Conservation (phyloP, 176 grass and related monocot genomes). For the Musa schizocarpa region DNA sequence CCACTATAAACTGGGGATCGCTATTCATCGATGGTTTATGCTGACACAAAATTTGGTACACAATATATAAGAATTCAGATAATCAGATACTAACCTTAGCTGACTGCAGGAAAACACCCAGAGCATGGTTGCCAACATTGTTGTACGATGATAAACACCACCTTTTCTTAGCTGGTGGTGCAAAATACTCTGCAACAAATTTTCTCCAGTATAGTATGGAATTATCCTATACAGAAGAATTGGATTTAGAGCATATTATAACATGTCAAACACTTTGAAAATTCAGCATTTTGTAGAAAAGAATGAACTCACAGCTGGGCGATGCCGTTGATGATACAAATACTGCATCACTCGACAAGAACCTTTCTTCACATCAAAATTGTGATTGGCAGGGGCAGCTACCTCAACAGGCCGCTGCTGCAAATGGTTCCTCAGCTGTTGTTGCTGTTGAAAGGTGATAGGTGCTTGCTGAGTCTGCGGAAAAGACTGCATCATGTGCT, state of each 20-base stretch:
- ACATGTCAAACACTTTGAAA: too few relatives aligned
- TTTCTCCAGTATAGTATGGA: slow-evolving; percentile 84
- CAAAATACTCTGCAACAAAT: slow-evolving; percentile 82
- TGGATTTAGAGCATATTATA: too few relatives aligned
- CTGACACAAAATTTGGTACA: background rate
- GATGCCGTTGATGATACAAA: slow-evolving; percentile 80
- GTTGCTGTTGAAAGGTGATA: slow-evolving; percentile 40
- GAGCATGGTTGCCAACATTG: slow-evolving; percentile 53
- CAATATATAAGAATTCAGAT: background rate
- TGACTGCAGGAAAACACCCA: slow-evolving; percentile 54
- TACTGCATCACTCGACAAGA: slow-evolving; percentile 82
- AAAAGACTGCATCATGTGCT: slow-evolving; percentile 48
- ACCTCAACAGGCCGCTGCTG: slow-evolving; percentile 38
- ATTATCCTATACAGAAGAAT: slow-evolving; percentile 41
- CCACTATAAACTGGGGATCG: too few relatives aligned
- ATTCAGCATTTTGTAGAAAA: background rate
- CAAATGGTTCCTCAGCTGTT: slow-evolving; percentile 54
- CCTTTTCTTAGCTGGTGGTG: slow-evolving; percentile 70
- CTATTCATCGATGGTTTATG: background rate
- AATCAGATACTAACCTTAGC: slow-evolving; percentile 35
- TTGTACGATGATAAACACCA: slow-evolving; percentile 93
- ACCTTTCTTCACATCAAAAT: slow-evolving; percentile 53
- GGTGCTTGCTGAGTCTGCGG: slow-evolving; percentile 47
- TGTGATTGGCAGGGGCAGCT: slow-evolving; percentile 38
- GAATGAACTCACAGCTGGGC: slow-evolving; percentile 46